Evolutionary conservation across 228 moss, liverwort and hornwort genomes (phyloP).

Genomic region (Sphagnum fallax): DNA sequence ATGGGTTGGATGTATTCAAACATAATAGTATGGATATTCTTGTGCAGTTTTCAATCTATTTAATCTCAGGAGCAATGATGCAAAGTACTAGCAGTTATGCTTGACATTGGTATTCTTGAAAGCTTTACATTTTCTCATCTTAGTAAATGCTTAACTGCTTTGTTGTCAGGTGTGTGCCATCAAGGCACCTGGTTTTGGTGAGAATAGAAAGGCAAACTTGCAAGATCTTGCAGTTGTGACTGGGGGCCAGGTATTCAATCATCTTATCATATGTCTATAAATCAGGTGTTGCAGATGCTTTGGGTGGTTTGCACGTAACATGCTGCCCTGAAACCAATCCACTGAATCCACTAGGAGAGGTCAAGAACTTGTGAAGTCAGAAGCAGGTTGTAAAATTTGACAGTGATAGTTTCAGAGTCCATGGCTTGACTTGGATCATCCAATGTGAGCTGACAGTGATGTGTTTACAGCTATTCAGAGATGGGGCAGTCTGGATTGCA

Average conservation of each 20-base stretch:
- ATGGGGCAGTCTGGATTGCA: not conserved
- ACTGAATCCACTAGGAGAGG: too few relatives aligned
- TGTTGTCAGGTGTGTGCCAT: constrained; percentile 20
- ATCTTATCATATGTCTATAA: not conserved
- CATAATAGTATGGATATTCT: not conserved
- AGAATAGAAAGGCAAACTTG: constrained; percentile 20
- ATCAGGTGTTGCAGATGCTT: not conserved
- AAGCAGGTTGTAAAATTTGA: too few relatives aligned
- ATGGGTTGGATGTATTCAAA: not conserved
- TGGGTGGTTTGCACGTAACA: not conserved
- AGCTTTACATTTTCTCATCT: not conserved
- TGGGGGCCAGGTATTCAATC: constrained; percentile 19
- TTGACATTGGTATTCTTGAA: not conserved
- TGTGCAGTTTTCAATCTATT: not conserved
- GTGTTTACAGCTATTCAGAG: not conserved
- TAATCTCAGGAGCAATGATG: not conserved
- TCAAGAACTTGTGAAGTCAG: too few relatives aligned
- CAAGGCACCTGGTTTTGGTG: constrained; percentile 27
- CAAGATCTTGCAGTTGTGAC: constrained; percentile 23
- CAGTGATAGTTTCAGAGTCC: too few relatives aligned
- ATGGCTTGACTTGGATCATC: not conserved
- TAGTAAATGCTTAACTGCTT: not conserved
- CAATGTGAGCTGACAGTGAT: not conserved
- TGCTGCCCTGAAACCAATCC: too few relatives aligned
- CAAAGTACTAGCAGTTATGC: not conserved